These are phyloP conservation scores for Mycocalia duriaeana DNA, from an alignment of 1,284 basidiomycete species.

Conservation along the genomic window DNA sequence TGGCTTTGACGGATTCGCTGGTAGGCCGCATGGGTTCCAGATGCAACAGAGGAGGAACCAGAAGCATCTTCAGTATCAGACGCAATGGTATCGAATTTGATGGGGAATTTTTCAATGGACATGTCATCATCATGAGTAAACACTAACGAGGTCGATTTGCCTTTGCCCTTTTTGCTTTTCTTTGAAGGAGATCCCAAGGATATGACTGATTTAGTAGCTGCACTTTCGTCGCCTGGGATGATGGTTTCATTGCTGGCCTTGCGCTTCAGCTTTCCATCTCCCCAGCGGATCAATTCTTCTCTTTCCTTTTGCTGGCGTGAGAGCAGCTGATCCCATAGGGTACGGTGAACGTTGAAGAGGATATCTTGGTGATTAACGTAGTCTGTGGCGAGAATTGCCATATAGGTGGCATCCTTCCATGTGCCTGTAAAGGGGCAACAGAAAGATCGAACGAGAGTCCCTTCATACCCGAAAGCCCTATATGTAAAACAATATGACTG, in stretches of 20 bases:
- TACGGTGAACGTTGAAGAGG: constrained; percentile 25
- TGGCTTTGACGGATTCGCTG: too few relatives aligned
- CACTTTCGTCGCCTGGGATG: too few relatives aligned
- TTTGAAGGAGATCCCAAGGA: too few relatives aligned
- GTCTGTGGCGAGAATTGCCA: constrained; percentile 59
- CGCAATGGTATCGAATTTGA: too few relatives aligned
- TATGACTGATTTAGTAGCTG: too few relatives aligned
- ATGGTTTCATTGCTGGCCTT: not conserved
- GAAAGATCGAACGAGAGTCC: constrained; percentile 48
- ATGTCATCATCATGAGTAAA: too few relatives aligned
- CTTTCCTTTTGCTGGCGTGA: constrained; percentile 52
- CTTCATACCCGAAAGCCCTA: constrained; percentile 57
- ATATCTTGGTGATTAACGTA: constrained; percentile 25
- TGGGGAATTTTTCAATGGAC: too few relatives aligned
- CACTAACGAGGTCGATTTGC: too few relatives aligned
- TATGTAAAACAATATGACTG: constrained; percentile 1
- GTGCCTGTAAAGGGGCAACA: constrained; percentile 36
- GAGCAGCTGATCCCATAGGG: constrained; percentile 63
- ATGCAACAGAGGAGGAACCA: too few relatives aligned
- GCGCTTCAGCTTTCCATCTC: constrained; percentile 23
- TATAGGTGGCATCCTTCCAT: constrained; percentile 57
- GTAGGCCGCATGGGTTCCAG: too few relatives aligned
- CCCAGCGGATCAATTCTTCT: constrained; percentile 50
- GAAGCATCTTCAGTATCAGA: too few relatives aligned
- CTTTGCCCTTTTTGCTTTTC: too few relatives aligned